Conservation (phyloP, 768 basidiomycete species). For the Mycena venus region DNA sequence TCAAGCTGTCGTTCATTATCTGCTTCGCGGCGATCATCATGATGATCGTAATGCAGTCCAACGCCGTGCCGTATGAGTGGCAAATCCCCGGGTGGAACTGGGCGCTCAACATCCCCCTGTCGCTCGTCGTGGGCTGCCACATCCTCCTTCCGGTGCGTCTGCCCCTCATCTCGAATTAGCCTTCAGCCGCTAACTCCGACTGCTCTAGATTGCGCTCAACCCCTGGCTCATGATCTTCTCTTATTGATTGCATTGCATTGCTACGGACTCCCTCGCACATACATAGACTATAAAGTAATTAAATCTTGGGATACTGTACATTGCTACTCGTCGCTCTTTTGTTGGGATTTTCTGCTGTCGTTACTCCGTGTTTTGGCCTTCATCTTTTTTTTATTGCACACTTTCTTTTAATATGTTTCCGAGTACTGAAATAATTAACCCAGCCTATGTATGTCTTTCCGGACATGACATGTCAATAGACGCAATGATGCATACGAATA, state of each 20-base stretch:
- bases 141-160: slow-evolving; percentile 77
- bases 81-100: slow-evolving; percentile 73
- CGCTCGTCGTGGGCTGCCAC: slow-evolving; percentile 76
- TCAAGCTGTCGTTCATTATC: slow-evolving; percentile 79
- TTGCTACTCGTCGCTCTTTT: not conserved
- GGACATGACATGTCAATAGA: too few relatives aligned
- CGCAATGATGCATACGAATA: too few relatives aligned
- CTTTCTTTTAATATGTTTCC: slow-evolving; percentile 8
- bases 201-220: slow-evolving; percentile 76
- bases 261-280: not conserved
- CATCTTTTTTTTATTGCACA: not conserved
- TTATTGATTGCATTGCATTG: slow-evolving; percentile 46
- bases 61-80: slow-evolving; percentile 74
- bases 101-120: slow-evolving; percentile 82
- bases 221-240: slow-evolving; percentile 91
- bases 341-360: slow-evolving; percentile 16
- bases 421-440: slow-evolving; percentile 11
- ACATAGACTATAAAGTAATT: slow-evolving; percentile 19
- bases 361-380: slow-evolving; percentile 5
- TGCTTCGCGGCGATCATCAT: slow-evolving; percentile 70
- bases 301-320: not conserved
- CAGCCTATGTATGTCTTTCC: not conserved
- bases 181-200: slow-evolving; percentile 10
- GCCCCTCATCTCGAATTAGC: slow-evolving; percentile 7
- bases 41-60: slow-evolving; percentile 72